A percentile compares a stretch with the other conserved stretches of the same genome.
Evolutionary conservation across 2,329 filamentous ascomycete species (phyloP).

Genomic region (Phialocephala subalpina): DNA sequence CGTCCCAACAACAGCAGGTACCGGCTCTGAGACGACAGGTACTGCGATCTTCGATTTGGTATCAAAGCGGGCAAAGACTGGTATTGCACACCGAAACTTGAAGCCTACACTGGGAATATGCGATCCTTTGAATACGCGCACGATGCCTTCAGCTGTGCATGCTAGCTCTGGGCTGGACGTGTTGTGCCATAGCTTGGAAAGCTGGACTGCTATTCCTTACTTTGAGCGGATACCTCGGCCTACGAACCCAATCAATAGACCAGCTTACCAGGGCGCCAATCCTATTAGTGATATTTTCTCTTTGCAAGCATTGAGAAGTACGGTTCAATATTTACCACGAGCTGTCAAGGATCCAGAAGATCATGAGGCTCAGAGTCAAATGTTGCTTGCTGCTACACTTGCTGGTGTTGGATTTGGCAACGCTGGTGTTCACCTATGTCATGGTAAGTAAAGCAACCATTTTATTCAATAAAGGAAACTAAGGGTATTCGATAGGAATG

Average conservation of each 20-base stretch:
- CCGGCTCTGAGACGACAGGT: conserved; percentile 92
- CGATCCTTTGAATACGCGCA: conserved; percentile 87
- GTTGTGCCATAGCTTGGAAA: conserved; percentile 93
- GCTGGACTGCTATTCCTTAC: conserved; percentile 97
- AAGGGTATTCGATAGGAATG: conserved; percentile 68
- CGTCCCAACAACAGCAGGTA: conserved; percentile 86
- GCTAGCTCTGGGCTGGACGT: conserved; percentile 93
- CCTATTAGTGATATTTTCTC: conserved; percentile 98
- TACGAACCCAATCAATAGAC: conserved; percentile 86
- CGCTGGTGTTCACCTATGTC: conserved; percentile 89
- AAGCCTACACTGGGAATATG: conserved; percentile 94
- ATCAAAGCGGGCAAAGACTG: conserved; percentile 89
- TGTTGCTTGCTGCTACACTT: conserved; percentile 93
- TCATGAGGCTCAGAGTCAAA: conserved; percentile 89
- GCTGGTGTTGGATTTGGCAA: conserved; percentile 98
- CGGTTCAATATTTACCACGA: conserved; percentile 91
- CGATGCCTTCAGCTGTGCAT: conserved; percentile 95
- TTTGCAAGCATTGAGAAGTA: conserved; percentile 81
- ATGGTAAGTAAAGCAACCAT: conserved; percentile 51
- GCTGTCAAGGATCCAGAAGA: conserved; percentile 90
- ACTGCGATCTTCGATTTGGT: conserved; percentile 98
- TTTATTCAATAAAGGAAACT: not conserved
- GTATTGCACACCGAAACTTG: conserved; percentile 92
- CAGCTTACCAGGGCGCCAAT: conserved; percentile 96
- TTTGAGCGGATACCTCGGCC: conserved; percentile 85